Conservation (phyloP, 768 basidiomycete genomes). For the Serendipita sp. region DNA sequence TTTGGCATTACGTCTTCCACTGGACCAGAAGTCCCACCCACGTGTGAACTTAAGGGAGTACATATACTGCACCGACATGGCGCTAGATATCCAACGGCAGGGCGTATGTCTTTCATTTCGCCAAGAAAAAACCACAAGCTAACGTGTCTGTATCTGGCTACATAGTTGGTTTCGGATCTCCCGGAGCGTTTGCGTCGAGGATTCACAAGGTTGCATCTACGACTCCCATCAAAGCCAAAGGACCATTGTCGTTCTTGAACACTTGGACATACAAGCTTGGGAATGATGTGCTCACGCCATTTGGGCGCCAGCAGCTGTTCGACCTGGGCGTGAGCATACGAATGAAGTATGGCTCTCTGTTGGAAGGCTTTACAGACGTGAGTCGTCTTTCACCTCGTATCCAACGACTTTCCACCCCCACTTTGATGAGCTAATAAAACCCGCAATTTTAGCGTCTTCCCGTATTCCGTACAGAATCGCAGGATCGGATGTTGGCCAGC, state of each 20-base stretch:
- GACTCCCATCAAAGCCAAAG: conserved; percentile 14
- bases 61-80: conserved; percentile 76
- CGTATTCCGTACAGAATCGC: conserved; percentile 38
- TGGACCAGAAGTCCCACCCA: conserved; percentile 51
- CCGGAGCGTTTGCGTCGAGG: background rate
- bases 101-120: conserved; percentile 6
- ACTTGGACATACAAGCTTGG: conserved; percentile 74
- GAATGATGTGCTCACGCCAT: conserved; percentile 41
- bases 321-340: conserved; percentile 26
- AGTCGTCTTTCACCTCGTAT: background rate
- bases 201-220: background rate
- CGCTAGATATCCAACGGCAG: conserved; percentile 36
- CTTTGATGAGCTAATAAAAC: background rate
- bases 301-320: conserved; percentile 26
- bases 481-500: conserved; percentile 38
- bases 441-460: conserved; percentile 21
- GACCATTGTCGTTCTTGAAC: conserved; percentile 23
- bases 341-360: conserved; percentile 52
- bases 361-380: conserved; percentile 27
- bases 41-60: conserved; percentile 54
- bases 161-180: background rate
- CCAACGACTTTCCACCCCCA: too few species aligned
- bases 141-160: too few species aligned
- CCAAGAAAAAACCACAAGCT: too few species aligned
- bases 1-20: conserved; percentile 68